Evolutionary conservation across 805 yeast genomes (phyloP).

Genomic region (Candida arabinofermentans): DNA sequence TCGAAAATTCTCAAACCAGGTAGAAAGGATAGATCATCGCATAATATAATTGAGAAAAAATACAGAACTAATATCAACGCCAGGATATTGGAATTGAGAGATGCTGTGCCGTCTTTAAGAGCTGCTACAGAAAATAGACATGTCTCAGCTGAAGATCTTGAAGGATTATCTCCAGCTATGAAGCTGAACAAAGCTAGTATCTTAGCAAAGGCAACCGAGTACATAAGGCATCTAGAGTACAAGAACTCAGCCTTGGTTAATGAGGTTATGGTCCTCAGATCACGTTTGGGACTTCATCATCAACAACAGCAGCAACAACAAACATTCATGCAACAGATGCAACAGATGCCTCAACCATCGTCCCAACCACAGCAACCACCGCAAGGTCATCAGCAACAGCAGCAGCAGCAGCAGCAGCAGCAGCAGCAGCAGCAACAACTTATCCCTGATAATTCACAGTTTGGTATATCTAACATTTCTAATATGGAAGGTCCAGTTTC

Average conservation of each 20-base stretch:
- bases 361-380: conserved; percentile 1
- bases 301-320: conserved; percentile 4
- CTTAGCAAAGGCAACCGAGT: conserved; percentile 73
- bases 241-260: conserved; percentile 47
- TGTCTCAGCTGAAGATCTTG: conserved; percentile 44
- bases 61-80: conserved; percentile 75
- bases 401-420: conserved; percentile 10
- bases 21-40: conserved; percentile 55
- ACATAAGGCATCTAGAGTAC: conserved; percentile 65
- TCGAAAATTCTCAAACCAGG: conserved; percentile 36
- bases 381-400: conserved; percentile 5
- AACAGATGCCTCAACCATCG: background rate
- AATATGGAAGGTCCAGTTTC: conserved; percentile 1
- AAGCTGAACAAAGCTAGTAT: conserved; percentile 78
- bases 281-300: conserved; percentile 10
- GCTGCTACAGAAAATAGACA: conserved; percentile 44
- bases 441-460: conserved; percentile 1
- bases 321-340: background rate
- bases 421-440: conserved; percentile 1
- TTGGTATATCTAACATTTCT: background rate
- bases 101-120: conserved; percentile 74
- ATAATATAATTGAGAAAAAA: conserved; percentile 77
- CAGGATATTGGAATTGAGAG: conserved; percentile 63
- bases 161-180: conserved; percentile 71
- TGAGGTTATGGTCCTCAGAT: conserved; percentile 49